Percentiles rank a stretch among this genome's conserved stretches.
Evolutionary conservation across 768 basidiomycete species (phyloP).

Genomic region (Suillus brevipes): DNA sequence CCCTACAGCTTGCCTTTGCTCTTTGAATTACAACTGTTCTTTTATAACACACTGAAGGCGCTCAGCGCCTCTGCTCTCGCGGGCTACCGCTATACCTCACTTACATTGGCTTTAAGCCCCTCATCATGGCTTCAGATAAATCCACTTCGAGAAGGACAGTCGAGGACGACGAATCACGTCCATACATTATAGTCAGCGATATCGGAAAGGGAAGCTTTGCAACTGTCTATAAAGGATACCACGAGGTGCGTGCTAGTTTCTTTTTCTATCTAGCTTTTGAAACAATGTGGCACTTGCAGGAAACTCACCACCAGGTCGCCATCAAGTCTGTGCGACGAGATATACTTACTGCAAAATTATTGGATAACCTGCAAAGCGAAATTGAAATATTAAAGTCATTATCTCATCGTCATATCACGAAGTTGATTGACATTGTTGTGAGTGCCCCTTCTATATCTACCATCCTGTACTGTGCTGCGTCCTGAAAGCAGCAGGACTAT

Average conservation of each 20-base stretch:
- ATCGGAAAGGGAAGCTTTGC: slow-evolving; percentile 95
- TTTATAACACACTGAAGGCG: not conserved
- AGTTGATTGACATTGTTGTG: slow-evolving; percentile 90
- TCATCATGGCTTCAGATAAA: slow-evolving; percentile 31
- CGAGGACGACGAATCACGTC: slow-evolving; percentile 72
- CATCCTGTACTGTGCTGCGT: not conserved
- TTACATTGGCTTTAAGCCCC: not conserved
- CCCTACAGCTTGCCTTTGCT: not conserved
- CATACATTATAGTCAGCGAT: slow-evolving; percentile 74
- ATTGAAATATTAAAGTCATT: slow-evolving; percentile 95
- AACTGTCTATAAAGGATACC: slow-evolving; percentile 92
- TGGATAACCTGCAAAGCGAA: slow-evolving; percentile 98
- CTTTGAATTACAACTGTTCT: not conserved
- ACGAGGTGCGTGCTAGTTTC: slow-evolving; percentile 59
- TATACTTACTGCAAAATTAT: slow-evolving; percentile 85
- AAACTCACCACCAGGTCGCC: slow-evolving; percentile 77
- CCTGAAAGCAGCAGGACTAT: not conserved
- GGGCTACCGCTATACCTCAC: slow-evolving; percentile 3
- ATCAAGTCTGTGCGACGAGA: slow-evolving; percentile 92
- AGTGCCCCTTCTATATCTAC: slow-evolving; percentile 23
- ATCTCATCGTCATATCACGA: slow-evolving; percentile 91
- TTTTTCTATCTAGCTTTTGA: not conserved
- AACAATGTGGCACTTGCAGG: slow-evolving; percentile 43
- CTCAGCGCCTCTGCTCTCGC: slow-evolving; percentile 6
- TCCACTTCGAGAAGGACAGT: slow-evolving; percentile 25